A percentile compares a stretch with the other conserved stretches of the same genome.
Conservation (phyloP, 1,284 basidiomycete genomes). For the Malassezia dermatis region DNA sequence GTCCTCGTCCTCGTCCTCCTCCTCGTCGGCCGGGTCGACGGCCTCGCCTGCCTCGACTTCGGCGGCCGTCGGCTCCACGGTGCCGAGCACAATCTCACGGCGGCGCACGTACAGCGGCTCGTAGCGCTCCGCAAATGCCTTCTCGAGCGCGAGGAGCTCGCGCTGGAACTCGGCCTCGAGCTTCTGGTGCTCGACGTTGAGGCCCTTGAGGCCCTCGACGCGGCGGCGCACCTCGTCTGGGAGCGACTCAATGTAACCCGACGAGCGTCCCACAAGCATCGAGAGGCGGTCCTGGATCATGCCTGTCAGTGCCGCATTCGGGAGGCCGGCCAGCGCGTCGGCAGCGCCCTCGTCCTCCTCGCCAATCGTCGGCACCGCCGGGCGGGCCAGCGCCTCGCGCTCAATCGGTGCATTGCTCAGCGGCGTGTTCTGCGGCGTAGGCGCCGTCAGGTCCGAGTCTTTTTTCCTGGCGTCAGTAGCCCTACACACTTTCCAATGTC, state of each 20-base stretch:
- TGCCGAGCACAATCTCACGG: slow-evolving; percentile 69
- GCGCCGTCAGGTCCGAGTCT: slow-evolving; percentile 52
- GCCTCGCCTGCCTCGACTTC: slow-evolving; percentile 72
- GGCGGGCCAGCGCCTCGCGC: slow-evolving; percentile 55
- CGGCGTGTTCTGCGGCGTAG: slow-evolving; percentile 72
- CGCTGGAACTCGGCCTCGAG: slow-evolving; percentile 91
- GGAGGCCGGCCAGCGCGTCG: neutral
- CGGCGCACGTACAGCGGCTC: slow-evolving; percentile 81
- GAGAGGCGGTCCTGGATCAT: slow-evolving; percentile 53
- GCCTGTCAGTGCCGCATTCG: slow-evolving; percentile 46
- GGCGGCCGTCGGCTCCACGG: slow-evolving; percentile 62
- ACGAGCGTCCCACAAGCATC: slow-evolving; percentile 64
- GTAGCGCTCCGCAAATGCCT: slow-evolving; percentile 83
- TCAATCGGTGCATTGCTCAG: slow-evolving; percentile 58
- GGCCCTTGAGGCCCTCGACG: slow-evolving; percentile 83
- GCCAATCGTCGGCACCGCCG: slow-evolving; percentile 49
- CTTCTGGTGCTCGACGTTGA: slow-evolving; percentile 84
- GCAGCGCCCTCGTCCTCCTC: slow-evolving; percentile 35
- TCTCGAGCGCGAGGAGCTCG: slow-evolving; percentile 91
- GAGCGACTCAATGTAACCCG: slow-evolving; percentile 76
- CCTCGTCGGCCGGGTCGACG: slow-evolving; percentile 54
- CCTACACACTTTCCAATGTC: slow-evolving; percentile 28
- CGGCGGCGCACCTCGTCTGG: slow-evolving; percentile 71
- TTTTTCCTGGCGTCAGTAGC: slow-evolving; percentile 22
- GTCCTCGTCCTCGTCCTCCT: slow-evolving; percentile 51